Percentiles rank a stretch among this genome's conserved stretches.
phyloP scores from a whole-genome alignment of 768 basidiomycete species.

The Heimioporus sp. region DNA sequence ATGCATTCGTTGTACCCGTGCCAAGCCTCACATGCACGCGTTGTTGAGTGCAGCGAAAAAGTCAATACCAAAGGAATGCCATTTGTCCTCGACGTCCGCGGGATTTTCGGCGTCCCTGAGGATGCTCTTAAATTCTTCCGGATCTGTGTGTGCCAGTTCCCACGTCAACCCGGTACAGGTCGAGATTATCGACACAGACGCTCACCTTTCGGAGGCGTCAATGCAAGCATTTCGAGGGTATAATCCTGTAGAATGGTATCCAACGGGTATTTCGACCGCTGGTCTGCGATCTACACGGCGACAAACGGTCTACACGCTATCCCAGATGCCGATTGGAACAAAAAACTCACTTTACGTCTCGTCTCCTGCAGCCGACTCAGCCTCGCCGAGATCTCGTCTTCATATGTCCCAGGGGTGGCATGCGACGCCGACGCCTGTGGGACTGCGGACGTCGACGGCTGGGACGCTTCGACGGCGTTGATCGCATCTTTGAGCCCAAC shows the following conservation, averaged over 20 bases:
- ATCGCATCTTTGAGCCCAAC: conserved; percentile 13
- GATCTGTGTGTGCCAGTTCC: conserved; percentile 10
- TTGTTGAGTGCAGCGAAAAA: conserved; percentile 19
- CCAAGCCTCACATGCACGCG: conserved; percentile 11
- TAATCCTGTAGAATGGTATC: conserved; percentile 22
- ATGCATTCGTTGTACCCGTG: background rate
- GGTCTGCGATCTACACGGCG: conserved; percentile 16
- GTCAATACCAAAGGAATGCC: conserved; percentile 12
- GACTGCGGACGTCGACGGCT: conserved; percentile 5
- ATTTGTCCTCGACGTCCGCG: conserved; percentile 14
- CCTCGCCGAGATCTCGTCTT: conserved; percentile 11
- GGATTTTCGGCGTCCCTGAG: conserved; percentile 20
- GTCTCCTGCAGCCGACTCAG: conserved; percentile 18
- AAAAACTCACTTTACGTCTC: conserved; percentile 17
- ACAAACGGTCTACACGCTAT: background rate
- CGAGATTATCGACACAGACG: no score
- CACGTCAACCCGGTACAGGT: background rate
- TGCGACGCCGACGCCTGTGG: conserved; percentile 13
- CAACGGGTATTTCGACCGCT: background rate
- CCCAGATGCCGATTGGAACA: background rate
- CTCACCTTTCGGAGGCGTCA: conserved; percentile 19
- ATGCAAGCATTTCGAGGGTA: conserved; percentile 23
- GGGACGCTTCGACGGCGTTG: background rate
- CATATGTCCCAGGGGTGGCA: background rate
- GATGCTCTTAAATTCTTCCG: conserved; percentile 6